phyloP scores from a whole-genome alignment of 2,329 filamentous ascomycete genomes.

The Trichoderma simmonsii region DNA sequence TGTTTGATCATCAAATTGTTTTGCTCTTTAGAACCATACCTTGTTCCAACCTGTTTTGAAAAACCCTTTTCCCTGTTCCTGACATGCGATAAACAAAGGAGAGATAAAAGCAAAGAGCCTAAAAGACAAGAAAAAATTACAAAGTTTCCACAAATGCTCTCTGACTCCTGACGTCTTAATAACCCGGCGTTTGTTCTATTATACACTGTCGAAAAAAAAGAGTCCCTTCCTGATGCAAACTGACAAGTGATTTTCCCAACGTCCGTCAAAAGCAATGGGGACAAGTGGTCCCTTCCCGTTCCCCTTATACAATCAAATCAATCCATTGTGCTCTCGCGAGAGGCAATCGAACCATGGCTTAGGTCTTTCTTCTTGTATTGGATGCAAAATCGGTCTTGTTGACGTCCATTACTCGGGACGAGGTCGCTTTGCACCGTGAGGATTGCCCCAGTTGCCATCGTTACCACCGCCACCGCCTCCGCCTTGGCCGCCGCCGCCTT shows the following conservation, averaged over 20 bases:
- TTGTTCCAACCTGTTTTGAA: background rate
- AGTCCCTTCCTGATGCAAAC: slow-evolving; percentile 6
- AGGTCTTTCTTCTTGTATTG: background rate
- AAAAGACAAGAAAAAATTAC: background rate
- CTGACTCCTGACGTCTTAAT: slow-evolving; percentile 7
- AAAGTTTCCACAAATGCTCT: background rate
- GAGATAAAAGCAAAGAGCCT: background rate
- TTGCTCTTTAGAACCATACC: background rate
- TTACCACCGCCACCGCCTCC: slow-evolving; percentile 32
- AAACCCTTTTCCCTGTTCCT: background rate
- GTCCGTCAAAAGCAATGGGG: background rate
- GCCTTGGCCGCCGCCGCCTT: slow-evolving; percentile 37
- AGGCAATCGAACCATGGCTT: background rate
- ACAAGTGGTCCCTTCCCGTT: background rate
- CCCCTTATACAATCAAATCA: background rate
- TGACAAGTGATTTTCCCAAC: background rate
- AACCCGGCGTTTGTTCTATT: slow-evolving; percentile 18
- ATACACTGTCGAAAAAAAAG: slow-evolving; percentile 12
- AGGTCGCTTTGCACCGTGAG: slow-evolving; percentile 75
- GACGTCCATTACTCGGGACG: slow-evolving; percentile 59
- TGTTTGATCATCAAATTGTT: background rate
- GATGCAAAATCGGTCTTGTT: background rate
- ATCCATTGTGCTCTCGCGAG: background rate
- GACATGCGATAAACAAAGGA: no score
- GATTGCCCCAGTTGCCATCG: slow-evolving; percentile 68